phyloP scores from a whole-genome alignment of 2,329 filamentous ascomycete genomes.

The Talaromyces pinophilus region DNA sequence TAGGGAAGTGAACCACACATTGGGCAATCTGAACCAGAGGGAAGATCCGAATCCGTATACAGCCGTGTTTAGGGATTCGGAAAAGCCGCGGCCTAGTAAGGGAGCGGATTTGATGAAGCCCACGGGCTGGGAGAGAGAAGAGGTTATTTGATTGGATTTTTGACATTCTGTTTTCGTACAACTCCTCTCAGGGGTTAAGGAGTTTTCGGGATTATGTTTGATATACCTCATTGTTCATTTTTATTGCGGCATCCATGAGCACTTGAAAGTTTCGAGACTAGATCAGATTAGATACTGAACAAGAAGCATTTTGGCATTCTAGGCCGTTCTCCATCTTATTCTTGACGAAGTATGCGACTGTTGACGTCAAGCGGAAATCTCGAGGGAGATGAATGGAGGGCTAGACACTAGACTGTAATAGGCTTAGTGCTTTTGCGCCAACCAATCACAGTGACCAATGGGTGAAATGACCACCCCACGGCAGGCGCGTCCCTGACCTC shows the following conservation, averaged over 20 bases:
- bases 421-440: not conserved
- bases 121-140: constrained; percentile 78
- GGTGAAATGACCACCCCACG: not conserved
- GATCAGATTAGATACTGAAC: not conserved
- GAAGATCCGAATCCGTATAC: constrained; percentile 92
- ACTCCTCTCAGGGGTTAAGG: not conserved
- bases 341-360: not conserved
- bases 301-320: not conserved
- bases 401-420: not conserved
- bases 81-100: constrained; percentile 68
- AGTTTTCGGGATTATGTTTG: not conserved
- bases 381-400: not conserved
- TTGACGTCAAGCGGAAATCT: not conserved
- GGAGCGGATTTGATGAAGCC: constrained; percentile 65
- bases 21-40: constrained; percentile 82
- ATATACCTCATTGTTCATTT: not conserved
- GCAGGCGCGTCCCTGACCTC: not conserved
- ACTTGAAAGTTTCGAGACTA: not conserved
- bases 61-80: constrained; percentile 72
- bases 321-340: not conserved
- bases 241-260: not conserved
- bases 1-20: constrained; percentile 92
- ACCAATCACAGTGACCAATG: not conserved
- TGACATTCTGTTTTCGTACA: not conserved
- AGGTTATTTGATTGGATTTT: constrained; percentile 61